Percentiles rank a stretch among this genome's conserved stretches.
Evolutionary conservation across 1,139 yeast species (phyloP).

Genomic region (Yamadazyma dushanensis): DNA sequence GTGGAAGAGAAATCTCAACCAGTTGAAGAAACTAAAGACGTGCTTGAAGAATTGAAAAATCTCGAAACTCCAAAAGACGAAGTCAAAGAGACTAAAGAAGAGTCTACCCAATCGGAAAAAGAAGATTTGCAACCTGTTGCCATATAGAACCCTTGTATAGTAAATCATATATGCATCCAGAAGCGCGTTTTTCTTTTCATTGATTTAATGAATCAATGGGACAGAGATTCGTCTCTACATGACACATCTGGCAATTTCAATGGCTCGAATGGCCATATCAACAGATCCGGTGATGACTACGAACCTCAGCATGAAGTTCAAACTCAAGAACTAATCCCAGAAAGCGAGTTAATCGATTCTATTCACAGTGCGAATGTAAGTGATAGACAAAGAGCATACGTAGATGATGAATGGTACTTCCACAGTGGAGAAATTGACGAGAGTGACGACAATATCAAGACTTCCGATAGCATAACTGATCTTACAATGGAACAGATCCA

Average conservation of each 20-base stretch:
- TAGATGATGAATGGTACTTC: slow-evolving; percentile 18
- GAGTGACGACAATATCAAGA: slow-evolving; percentile 14
- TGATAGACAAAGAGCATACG: slow-evolving; percentile 15
- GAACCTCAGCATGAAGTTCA: slow-evolving; percentile 32
- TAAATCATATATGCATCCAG: slow-evolving; percentile 1
- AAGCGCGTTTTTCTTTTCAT: not conserved
- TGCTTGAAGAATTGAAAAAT: too few species aligned
- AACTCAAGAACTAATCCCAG: slow-evolving; percentile 34
- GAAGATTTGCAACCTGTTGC: slow-evolving; percentile 6
- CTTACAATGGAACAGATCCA: slow-evolving; percentile 42
- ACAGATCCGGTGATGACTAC: slow-evolving; percentile 1
- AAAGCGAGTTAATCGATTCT: slow-evolving; percentile 36
- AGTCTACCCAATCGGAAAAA: not conserved
- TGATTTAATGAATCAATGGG: slow-evolving; percentile 3
- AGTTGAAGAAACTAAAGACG: slow-evolving; percentile 1
- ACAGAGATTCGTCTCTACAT: slow-evolving; percentile 1
- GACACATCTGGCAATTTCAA: not conserved
- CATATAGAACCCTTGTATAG: slow-evolving; percentile 4
- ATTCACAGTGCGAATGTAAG: slow-evolving; percentile 23
- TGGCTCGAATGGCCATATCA: not conserved
- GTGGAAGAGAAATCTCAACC: not conserved
- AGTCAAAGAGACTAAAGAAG: not conserved
- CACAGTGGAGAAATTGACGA: slow-evolving; percentile 11
- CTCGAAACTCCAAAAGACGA: not conserved
- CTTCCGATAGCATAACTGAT: slow-evolving; percentile 21